A percentile compares a stretch with the other conserved stretches of the same genome.
Evolutionary conservation across 192 early-diverging fungal species (phyloP).

Genomic region (Chytriomyces hyalinus): DNA sequence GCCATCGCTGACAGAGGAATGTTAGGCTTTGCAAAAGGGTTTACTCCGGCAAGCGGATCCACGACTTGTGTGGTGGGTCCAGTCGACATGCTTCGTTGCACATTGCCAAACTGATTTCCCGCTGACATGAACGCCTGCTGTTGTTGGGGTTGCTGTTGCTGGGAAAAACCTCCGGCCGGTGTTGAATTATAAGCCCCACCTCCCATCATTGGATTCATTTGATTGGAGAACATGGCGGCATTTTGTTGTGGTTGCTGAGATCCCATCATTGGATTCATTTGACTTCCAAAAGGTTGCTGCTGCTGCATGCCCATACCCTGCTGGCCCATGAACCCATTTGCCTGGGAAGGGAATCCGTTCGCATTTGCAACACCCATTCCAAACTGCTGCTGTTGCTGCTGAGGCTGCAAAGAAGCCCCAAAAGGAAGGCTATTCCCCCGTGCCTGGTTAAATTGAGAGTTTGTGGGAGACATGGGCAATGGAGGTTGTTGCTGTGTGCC

Average conservation of each 20-base stretch:
- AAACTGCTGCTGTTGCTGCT: conserved; percentile 10
- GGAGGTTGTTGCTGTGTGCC: neutral
- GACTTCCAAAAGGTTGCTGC: too few species aligned
- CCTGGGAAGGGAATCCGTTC: neutral
- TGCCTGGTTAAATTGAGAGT: neutral
- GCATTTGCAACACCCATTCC: neutral
- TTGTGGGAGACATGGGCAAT: neutral
- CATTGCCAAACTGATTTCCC: neutral
- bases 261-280: too few species aligned
- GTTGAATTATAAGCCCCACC: too few species aligned
- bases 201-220: too few species aligned
- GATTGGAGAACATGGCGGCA: too few species aligned
- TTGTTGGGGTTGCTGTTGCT: neutral
- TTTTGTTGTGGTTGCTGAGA: too few species aligned
- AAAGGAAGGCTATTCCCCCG: neutral
- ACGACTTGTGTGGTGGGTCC: conserved; percentile 15
- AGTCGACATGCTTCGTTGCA: neutral
- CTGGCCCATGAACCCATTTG: neutral
- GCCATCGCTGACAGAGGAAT: conserved; percentile 25
- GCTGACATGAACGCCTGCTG: neutral
- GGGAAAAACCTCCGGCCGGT: too few species aligned
- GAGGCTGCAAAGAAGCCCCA: neutral
- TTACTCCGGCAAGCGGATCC: conserved; percentile 28
- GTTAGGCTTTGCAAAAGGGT: conserved; percentile 29
- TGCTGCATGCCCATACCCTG: too few species aligned